A percentile compares a stretch with the other conserved stretches of the same genome.
phyloP scores from a whole-genome alignment of 176 grass and related monocot species.

The Oryza rufipogon region DNA sequence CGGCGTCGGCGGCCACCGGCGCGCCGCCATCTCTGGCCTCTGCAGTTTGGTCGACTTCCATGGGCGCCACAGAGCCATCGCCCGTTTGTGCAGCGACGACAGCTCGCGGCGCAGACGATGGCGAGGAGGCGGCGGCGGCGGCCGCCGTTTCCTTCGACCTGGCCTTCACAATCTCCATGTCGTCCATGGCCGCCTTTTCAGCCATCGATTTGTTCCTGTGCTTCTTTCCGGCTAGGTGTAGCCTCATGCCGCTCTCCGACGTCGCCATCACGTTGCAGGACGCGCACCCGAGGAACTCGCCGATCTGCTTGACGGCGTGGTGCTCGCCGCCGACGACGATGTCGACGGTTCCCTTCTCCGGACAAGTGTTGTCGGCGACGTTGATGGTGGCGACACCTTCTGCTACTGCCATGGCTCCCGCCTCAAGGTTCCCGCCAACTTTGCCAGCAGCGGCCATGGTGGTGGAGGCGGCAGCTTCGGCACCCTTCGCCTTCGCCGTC shows the following conservation, averaged over 20 bases:
- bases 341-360: no score
- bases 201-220: slow-evolving; percentile 22
- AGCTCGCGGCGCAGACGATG: no score
- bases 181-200: background rate
- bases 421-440: no score
- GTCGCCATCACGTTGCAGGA: background rate
- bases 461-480: background rate
- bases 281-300: background rate
- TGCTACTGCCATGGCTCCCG: background rate
- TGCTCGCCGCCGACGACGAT: background rate
- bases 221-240: slow-evolving; percentile 22
- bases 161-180: background rate
- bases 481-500: background rate
- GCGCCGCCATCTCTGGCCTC: background rate
- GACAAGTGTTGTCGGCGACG: background rate
- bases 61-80: no score
- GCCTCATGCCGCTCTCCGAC: slow-evolving; percentile 18
- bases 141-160: background rate
- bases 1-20: background rate
- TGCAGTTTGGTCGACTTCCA: no score
- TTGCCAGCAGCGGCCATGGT: background rate
- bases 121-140: background rate
- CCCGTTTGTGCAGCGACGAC: no score
- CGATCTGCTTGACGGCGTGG: slow-evolving; percentile 3
- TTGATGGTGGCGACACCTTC: background rate